These are phyloP conservation scores for Aspergillus sclerotiicarbonarius DNA, from an alignment of 495 filamentous ascomycete species.

Conservation along the genomic window DNA sequence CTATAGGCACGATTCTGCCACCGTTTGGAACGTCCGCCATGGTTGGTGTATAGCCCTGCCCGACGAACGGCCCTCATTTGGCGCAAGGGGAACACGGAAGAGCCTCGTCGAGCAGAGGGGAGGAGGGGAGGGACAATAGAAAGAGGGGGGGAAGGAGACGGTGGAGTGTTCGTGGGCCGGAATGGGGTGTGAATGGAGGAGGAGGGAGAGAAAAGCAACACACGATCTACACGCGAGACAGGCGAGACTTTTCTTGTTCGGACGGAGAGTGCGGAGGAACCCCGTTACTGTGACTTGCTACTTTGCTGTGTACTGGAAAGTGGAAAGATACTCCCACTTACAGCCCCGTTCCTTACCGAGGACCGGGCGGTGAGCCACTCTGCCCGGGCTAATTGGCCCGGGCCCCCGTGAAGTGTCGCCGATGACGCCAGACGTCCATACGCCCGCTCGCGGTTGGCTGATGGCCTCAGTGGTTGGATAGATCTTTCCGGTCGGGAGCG, in stretches of 20 bases:
- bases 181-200: conserved; percentile 6
- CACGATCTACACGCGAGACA: conserved; percentile 4
- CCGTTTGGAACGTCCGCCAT: conserved; percentile 44
- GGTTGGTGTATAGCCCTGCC: conserved; percentile 31
- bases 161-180: neutral
- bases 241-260: conserved; percentile 8
- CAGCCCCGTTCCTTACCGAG: neutral
- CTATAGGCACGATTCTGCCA: conserved; percentile 51
- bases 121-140: conserved; percentile 11
- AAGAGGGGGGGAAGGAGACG: neutral
- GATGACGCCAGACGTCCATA: conserved; percentile 6
- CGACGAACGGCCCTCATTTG: conserved; percentile 42
- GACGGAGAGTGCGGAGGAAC: conserved; percentile 7
- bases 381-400: neutral
- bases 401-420: neutral
- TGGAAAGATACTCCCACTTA: neutral
- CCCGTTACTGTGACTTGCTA: neutral
- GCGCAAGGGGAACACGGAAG: conserved; percentile 10
- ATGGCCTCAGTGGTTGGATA: neutral
- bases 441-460: too few relatives aligned
- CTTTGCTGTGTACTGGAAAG: neutral
- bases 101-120: conserved; percentile 23
- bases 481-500: neutral
- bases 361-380: conserved; percentile 2
- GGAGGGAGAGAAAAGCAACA: conserved; percentile 11